A percentile compares a stretch with the other conserved stretches of the same genome.
Evolutionary conservation across 202 grass and related monocot genomes (phyloP).

Genomic region (Setaria italica): DNA sequence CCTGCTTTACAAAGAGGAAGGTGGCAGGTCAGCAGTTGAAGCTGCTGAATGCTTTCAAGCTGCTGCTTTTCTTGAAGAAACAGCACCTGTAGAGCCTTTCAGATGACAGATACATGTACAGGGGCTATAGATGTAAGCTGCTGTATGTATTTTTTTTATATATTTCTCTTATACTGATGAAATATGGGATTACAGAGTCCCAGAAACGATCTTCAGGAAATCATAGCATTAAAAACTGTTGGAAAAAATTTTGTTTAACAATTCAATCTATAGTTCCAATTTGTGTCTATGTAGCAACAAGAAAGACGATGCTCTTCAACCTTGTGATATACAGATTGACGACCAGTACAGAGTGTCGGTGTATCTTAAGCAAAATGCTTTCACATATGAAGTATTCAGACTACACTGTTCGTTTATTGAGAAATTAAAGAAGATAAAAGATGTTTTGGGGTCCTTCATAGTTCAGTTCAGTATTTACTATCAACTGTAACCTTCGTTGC

Average conservation of each 20-base stretch:
- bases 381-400: slow-evolving; percentile 5
- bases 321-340: slow-evolving; percentile 15
- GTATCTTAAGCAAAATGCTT: slow-evolving; percentile 38
- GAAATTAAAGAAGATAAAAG: slow-evolving; percentile 24
- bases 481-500: slow-evolving; percentile 6
- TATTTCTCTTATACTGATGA: slow-evolving; percentile 36
- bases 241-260: slow-evolving; percentile 8
- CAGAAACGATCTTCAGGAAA: slow-evolving; percentile 31
- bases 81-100: slow-evolving; percentile 93
- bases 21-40: slow-evolving; percentile 60
- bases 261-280: slow-evolving; percentile 42
- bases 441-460: slow-evolving; percentile 13
- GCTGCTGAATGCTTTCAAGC: slow-evolving; percentile 97
- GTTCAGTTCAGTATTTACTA: slow-evolving; percentile 14
- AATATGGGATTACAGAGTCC: slow-evolving; percentile 50
- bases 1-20: slow-evolving; percentile 80
- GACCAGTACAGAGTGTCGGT: slow-evolving; percentile 12
- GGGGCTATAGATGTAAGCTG: slow-evolving; percentile 57
- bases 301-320: slow-evolving; percentile 32
- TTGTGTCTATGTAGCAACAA: slow-evolving; percentile 28
- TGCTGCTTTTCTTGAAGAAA: slow-evolving; percentile 91
- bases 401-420: slow-evolving; percentile 12
- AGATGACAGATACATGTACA: slow-evolving; percentile 67
- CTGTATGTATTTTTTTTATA: slow-evolving; percentile 44
- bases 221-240: slow-evolving; percentile 41